These are phyloP conservation scores for Sporothrix phasma DNA, from an alignment of 2,329 filamentous ascomycete genomes.

Conservation along the genomic window DNA sequence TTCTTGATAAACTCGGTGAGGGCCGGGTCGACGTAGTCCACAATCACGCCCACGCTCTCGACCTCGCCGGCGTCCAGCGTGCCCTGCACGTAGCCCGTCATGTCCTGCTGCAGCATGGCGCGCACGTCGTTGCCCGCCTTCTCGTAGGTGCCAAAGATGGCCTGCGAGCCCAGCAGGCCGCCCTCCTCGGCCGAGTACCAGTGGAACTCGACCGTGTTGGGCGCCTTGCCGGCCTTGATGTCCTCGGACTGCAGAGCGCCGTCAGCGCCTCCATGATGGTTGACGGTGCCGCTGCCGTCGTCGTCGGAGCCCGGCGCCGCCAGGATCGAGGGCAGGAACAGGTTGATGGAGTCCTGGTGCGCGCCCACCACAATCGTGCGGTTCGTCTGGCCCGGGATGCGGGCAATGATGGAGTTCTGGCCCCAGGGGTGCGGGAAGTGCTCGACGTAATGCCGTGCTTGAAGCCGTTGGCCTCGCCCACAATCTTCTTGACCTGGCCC, in stretches of 20 bases:
- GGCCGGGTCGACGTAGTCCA: conserved; percentile 74
- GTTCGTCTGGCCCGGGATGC: conserved; percentile 75
- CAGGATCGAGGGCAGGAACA: conserved; percentile 75
- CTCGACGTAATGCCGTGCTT: conserved; percentile 56
- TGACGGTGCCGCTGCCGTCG: conserved; percentile 82
- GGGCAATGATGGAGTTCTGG: conserved; percentile 84
- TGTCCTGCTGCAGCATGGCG: conserved; percentile 97
- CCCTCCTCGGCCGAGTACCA: conserved; percentile 92
- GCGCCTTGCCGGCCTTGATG: conserved; percentile 58
- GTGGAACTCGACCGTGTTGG: conserved; percentile 91
- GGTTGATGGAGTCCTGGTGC: conserved; percentile 91
- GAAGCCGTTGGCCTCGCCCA: conserved; percentile 61
- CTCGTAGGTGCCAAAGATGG: conserved; percentile 76
- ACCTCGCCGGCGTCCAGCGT: conserved; percentile 72
- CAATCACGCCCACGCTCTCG: conserved; percentile 86
- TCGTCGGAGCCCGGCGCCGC: conserved; percentile 91
- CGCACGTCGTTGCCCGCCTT: conserved; percentile 65
- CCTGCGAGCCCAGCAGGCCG: conserved; percentile 77
- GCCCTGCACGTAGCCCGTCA: conserved; percentile 82
- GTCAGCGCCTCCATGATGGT: conserved; percentile 89
- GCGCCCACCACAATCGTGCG: conserved; percentile 83
- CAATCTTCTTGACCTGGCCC: conserved; percentile 59
- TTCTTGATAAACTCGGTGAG: conserved; percentile 87
- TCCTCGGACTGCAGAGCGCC: conserved; percentile 65
- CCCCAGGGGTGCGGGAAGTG: conserved; percentile 78